Percentiles rank a stretch among this genome's conserved stretches.
Conservation (phyloP, 176 grass and related monocot genomes). For the Neostapfia colusana region DNA sequence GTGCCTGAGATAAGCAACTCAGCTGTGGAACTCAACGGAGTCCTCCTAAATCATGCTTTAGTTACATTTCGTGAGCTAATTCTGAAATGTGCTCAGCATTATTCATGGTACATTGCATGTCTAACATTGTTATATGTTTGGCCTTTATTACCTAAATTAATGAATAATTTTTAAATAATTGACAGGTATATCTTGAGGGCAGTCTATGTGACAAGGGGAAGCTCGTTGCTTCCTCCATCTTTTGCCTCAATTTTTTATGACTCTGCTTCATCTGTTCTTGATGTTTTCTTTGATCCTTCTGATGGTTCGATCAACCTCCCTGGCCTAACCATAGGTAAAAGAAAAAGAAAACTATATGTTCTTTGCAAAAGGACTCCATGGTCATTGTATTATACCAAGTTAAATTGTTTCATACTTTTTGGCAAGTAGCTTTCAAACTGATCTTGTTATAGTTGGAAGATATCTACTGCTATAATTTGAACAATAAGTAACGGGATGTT, state of each 20-base stretch:
- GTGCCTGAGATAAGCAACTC: constrained; percentile 73
- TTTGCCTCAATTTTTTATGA: constrained; percentile 92
- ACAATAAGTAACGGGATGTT: constrained; percentile 7
- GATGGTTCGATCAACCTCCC: constrained; percentile 74
- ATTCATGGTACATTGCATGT: constrained; percentile 62
- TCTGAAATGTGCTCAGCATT: constrained; percentile 87
- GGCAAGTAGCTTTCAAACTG: constrained; percentile 7
- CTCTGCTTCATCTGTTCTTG: constrained; percentile 81
- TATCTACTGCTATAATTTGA: constrained; percentile 25
- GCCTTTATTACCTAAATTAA: constrained; percentile 12
- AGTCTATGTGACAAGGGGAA: constrained; percentile 77
- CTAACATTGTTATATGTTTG: constrained; percentile 4
- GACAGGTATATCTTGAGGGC: constrained; percentile 77
- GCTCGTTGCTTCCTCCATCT: constrained; percentile 79
- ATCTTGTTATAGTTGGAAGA: constrained; percentile 19
- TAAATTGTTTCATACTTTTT: background rate
- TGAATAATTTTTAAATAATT: constrained; percentile 32
- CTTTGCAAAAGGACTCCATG: background rate
- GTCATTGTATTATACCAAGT: background rate
- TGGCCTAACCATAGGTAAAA: constrained; percentile 83
- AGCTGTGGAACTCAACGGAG: constrained; percentile 80
- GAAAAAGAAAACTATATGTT: constrained; percentile 31
- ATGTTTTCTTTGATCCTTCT: constrained; percentile 96
- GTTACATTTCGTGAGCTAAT: constrained; percentile 82
- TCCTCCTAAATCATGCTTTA: constrained; percentile 84